A percentile compares a stretch with the other conserved stretches of the same genome.
These are phyloP conservation scores for Grigorovia transvaalensis DNA, from an alignment of 805 yeast species.

Conservation along the genomic window DNA sequence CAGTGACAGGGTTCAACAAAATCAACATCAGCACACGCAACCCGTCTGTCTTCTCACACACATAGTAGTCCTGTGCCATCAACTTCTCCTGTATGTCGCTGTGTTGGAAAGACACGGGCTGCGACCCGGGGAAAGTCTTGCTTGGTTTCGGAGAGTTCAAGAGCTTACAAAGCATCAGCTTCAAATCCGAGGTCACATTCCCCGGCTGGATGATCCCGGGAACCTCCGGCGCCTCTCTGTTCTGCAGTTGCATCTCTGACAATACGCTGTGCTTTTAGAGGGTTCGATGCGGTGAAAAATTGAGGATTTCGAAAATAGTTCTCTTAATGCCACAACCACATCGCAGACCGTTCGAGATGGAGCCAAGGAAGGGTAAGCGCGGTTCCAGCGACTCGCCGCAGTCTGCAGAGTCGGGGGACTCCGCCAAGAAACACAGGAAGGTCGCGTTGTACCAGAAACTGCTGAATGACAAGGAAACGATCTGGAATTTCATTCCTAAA, in stretches of 20 bases:
- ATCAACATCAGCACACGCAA: conserved; percentile 69
- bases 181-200: conserved; percentile 56
- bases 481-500: conserved; percentile 27
- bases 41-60: conserved; percentile 95
- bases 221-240: conserved; percentile 59
- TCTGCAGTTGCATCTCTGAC: not conserved
- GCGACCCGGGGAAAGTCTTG: conserved; percentile 74
- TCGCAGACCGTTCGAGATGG: not conserved
- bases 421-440: not conserved
- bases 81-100: conserved; percentile 57
- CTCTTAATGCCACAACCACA: too few species aligned
- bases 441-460: conserved; percentile 14
- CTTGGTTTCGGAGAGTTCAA: conserved; percentile 42
- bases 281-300: not conserved
- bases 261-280: too few species aligned
- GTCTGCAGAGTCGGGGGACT: not conserved
- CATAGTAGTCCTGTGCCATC: conserved; percentile 68
- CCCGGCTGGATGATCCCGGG: conserved; percentile 79
- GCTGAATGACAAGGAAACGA: conserved; percentile 13
- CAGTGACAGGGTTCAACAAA: conserved; percentile 50
- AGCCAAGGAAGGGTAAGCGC: not conserved
- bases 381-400: not conserved
- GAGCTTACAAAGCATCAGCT: conserved; percentile 55
- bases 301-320: not conserved
- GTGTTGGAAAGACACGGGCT: conserved; percentile 84